Percentiles rank a stretch among this genome's conserved stretches.
Evolutionary conservation across 2,329 filamentous ascomycete genomes (phyloP).

Genomic region (Oidium heveae): DNA sequence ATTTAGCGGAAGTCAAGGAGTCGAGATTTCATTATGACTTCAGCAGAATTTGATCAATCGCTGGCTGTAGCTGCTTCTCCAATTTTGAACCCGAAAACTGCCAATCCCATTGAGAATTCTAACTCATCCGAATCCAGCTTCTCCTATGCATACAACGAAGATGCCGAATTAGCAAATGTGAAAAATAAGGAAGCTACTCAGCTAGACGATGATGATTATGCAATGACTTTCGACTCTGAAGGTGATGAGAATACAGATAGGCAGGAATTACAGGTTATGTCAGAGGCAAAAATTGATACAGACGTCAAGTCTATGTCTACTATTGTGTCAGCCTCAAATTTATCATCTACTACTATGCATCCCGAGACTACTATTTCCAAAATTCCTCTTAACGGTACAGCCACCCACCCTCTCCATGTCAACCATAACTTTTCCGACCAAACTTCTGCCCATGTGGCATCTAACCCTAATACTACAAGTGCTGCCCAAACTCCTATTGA

Average conservation of each 20-base stretch:
- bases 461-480: slow-evolving; percentile 1
- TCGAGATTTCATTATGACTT: slow-evolving; percentile 41
- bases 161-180: slow-evolving; percentile 7
- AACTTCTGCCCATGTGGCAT: neutral
- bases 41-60: slow-evolving; percentile 23
- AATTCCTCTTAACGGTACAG: slow-evolving; percentile 4
- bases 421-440: slow-evolving; percentile 5
- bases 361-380: slow-evolving; percentile 1
- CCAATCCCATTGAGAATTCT: slow-evolving; percentile 2
- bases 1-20: slow-evolving; percentile 44
- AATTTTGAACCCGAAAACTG: slow-evolving; percentile 1
- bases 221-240: slow-evolving; percentile 16
- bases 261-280: slow-evolving; percentile 11
- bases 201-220: slow-evolving; percentile 14
- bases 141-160: slow-evolving; percentile 14
- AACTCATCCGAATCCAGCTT: slow-evolving; percentile 12
- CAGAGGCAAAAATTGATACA: slow-evolving; percentile 3
- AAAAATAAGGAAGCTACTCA: slow-evolving; percentile 5
- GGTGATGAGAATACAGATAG: slow-evolving; percentile 13
- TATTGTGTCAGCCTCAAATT: slow-evolving; percentile 6
- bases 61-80: slow-evolving; percentile 5
- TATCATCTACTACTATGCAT: slow-evolving; percentile 1
- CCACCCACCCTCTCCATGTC: slow-evolving; percentile 4
- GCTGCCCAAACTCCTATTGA: slow-evolving; percentile 1
- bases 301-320: slow-evolving; percentile 9